Conservation (phyloP, 2,329 filamentous ascomycete genomes). For the Byssochlamys sp. region DNA sequence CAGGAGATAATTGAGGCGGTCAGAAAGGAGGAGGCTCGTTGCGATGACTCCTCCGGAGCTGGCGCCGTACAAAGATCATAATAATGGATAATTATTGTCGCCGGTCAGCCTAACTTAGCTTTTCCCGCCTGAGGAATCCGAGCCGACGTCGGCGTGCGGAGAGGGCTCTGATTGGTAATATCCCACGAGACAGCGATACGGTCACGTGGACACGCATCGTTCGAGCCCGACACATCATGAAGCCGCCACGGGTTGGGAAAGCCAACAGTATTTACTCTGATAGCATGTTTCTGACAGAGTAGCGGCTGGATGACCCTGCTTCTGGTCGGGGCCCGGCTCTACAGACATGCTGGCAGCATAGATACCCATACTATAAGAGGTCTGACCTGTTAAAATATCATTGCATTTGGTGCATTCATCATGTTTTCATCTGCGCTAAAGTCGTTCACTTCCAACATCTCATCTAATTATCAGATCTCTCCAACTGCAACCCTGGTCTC, state of each 20-base stretch:
- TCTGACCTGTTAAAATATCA: neutral
- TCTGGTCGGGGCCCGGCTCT: neutral
- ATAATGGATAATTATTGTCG: neutral
- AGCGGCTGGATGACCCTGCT: neutral
- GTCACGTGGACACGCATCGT: neutral
- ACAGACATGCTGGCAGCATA: neutral
- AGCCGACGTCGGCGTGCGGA: slow-evolving; percentile 1
- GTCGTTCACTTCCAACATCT: slow-evolving; percentile 88
- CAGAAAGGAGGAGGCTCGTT: neutral
- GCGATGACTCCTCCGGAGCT: neutral
- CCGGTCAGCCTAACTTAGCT: neutral
- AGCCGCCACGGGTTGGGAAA: neutral
- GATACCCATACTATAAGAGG: neutral
- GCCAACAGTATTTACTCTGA: neutral
- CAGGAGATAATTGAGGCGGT: neutral
- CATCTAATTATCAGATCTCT: slow-evolving; percentile 77
- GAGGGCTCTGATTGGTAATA: slow-evolving; percentile 1
- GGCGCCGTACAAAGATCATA: neutral
- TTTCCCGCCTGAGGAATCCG: neutral
- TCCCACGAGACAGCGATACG: neutral
- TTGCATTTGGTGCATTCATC: slow-evolving; percentile 21
- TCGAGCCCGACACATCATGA: neutral
- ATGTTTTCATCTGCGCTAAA: slow-evolving; percentile 95
- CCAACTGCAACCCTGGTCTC: slow-evolving; percentile 66
- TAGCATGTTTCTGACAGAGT: neutral